Base-by-base conservation (phyloP, 192 early-diverging fungal species). In the Gaertneriomyces semiglobifer region DNA sequence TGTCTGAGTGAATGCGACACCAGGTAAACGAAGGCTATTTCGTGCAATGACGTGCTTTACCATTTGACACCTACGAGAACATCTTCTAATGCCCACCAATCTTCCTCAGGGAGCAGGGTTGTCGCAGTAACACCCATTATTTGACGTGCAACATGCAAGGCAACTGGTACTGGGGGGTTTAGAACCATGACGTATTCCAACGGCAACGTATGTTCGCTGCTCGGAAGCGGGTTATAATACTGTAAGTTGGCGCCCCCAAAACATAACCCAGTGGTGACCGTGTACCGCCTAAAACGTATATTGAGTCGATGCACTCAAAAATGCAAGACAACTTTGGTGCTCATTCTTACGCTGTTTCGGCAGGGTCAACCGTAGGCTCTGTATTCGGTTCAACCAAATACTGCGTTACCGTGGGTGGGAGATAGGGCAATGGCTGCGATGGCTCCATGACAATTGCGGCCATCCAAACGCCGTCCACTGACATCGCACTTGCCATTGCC, bases 341-440 rank as follows among this genome's bases (percentile, higher is more conserved):
- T 0, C 14, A 58, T 25, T 14, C 42, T 61, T 61, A 18, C 14
- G 42, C 60, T 11, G 12, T 44, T 11, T 14, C 16, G n/a, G 60
- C 41, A 11, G 45, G 4, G n/a, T 12, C 14, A 11, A 61, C 42
- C 42, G 42, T 25, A 20, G 60, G 12, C 42, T 18, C 42, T 7
- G 45, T 51, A 38, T 52, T 52, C 38, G 58, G 41, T 33, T 33
- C 25, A 50, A 68, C 47, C 44, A 68, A 44, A 42, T 46, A 68
- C 43, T 62, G 58, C 16, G 47, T 50, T 0, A 18, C 11, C 11
- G 20, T 19, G 14, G 40, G 6, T 25, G 19, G 19, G 9, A 68
- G 59, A n/a, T 43, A 19, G 11, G 53, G 58, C 14, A 25, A 50
- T 10, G 48, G 57, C 44, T 16, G 4, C 20, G 38, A 61, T 6